These are phyloP conservation scores for Penicillium rolfsii DNA, from an alignment of 2,329 filamentous ascomycete species.

Conservation along the genomic window DNA sequence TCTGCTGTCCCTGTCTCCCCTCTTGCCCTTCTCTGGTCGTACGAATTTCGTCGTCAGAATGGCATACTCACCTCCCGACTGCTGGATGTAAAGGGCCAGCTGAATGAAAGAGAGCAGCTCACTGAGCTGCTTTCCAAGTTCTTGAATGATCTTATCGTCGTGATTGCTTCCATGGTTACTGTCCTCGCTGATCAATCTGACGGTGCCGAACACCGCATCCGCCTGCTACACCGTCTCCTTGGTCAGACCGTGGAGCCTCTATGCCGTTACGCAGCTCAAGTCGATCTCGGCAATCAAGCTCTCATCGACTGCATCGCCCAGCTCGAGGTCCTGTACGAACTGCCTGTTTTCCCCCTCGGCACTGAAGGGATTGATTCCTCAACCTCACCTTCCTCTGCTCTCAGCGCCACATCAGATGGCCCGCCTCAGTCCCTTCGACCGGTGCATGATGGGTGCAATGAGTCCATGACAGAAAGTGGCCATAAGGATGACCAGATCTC, in stretches of 20 bases:
- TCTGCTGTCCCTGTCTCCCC: neutral
- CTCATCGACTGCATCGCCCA: slow-evolving; percentile 13
- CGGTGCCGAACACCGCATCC: slow-evolving; percentile 3
- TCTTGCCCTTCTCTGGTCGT: slow-evolving; percentile 42
- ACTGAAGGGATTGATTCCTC: neutral
- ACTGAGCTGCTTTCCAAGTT: slow-evolving; percentile 2
- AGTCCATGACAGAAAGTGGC: neutral
- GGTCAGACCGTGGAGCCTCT: slow-evolving; percentile 7
- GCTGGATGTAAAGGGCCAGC: slow-evolving; percentile 24
- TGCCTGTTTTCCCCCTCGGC: neutral
- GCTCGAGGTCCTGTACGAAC: slow-evolving; percentile 9
- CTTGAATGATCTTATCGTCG: slow-evolving; percentile 9
- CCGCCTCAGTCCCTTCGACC: neutral
- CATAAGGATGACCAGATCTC: neutral
- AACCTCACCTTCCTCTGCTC: neutral
- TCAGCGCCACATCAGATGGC: neutral
- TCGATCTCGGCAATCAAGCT: slow-evolving; percentile 2
- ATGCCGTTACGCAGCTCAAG: neutral
- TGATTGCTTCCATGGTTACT: slow-evolving; percentile 8
- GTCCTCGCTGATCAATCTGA: neutral
- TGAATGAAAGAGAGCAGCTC: neutral
- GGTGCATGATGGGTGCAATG: neutral
- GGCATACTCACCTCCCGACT: slow-evolving; percentile 36
- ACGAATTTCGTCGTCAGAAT: slow-evolving; percentile 45
- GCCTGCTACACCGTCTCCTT: slow-evolving; percentile 4